These are phyloP conservation scores for Xerocomus potaroensis DNA, from an alignment of 768 basidiomycete genomes.

Conservation along the genomic window DNA sequence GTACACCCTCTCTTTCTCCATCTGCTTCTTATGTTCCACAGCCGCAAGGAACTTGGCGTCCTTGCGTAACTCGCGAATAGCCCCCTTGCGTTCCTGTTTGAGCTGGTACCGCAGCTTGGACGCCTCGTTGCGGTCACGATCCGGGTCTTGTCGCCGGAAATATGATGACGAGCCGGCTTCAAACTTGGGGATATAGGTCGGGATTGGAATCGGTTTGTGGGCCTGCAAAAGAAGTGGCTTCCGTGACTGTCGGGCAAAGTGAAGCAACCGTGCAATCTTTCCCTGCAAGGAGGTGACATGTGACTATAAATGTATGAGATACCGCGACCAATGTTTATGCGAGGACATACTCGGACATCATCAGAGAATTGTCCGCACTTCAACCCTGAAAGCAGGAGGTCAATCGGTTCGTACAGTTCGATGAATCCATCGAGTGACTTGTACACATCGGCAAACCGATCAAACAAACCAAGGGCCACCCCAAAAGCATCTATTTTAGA, in stretches of 20 bases:
- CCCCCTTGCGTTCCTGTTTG: slow-evolving; percentile 96
- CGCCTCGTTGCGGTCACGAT: slow-evolving; percentile 84
- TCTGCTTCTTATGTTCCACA: slow-evolving; percentile 80
- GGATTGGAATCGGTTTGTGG: slow-evolving; percentile 95
- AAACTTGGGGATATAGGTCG: slow-evolving; percentile 92
- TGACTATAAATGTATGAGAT: slow-evolving; percentile 36
- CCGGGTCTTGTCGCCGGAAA: slow-evolving; percentile 80
- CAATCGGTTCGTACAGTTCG: slow-evolving; percentile 75
- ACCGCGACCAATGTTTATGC: slow-evolving; percentile 1
- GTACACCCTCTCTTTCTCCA: slow-evolving; percentile 80
- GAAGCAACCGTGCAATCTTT: slow-evolving; percentile 57
- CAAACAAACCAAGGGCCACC: slow-evolving; percentile 58
- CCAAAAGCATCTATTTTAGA: slow-evolving; percentile 69
- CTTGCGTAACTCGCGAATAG: slow-evolving; percentile 93
- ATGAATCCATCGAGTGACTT: slow-evolving; percentile 77
- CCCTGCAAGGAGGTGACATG: slow-evolving; percentile 44
- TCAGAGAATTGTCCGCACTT: slow-evolving; percentile 43
- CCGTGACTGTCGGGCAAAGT: slow-evolving; percentile 68
- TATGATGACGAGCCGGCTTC: slow-evolving; percentile 72
- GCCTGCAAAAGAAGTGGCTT: slow-evolving; percentile 80
- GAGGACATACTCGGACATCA: slow-evolving; percentile 47
- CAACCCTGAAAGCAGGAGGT: slow-evolving; percentile 52
- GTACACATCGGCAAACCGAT: slow-evolving; percentile 69
- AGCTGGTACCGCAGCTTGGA: slow-evolving; percentile 83
- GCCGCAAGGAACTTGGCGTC: slow-evolving; percentile 90